phyloP scores from a whole-genome alignment of 305 asterid genomes.

The Fraxinus nigra region DNA sequence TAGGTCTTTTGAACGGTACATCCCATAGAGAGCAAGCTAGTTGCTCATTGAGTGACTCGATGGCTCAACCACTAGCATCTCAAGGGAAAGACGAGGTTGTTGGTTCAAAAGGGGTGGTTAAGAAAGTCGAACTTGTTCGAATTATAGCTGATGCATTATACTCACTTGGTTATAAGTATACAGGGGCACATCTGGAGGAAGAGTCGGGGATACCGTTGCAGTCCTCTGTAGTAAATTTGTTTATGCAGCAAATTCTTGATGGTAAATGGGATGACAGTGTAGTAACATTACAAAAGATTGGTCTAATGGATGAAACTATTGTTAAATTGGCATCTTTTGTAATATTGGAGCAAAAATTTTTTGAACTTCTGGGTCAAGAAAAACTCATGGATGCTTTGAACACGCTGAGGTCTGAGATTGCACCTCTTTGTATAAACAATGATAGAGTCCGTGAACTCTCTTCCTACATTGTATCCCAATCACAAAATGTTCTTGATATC shows the following conservation, averaged over 20 bases:
- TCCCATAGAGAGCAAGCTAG: slow-evolving; percentile 51
- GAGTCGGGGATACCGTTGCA: slow-evolving; percentile 79
- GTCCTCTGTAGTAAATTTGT: slow-evolving; percentile 48
- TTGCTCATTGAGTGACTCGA: slow-evolving; percentile 52
- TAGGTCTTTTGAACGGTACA: slow-evolving; percentile 48
- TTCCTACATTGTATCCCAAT: slow-evolving; percentile 50
- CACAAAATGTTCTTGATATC: slow-evolving; percentile 36
- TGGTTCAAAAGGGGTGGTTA: slow-evolving; percentile 75
- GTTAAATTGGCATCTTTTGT: slow-evolving; percentile 71
- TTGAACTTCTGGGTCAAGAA: slow-evolving; percentile 63
- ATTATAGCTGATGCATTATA: slow-evolving; percentile 78
- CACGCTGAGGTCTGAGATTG: slow-evolving; percentile 72
- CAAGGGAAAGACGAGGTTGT: slow-evolving; percentile 65
- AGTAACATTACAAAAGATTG: slow-evolving; percentile 48
- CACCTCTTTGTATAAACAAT: slow-evolving; percentile 52
- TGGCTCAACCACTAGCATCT: slow-evolving; percentile 69
- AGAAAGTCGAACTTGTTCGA: slow-evolving; percentile 77
- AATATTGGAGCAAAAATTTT: slow-evolving; percentile 84
- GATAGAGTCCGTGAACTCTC: slow-evolving; percentile 71
- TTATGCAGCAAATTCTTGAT: slow-evolving; percentile 72
- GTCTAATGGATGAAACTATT: slow-evolving; percentile 51
- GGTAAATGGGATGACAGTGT: slow-evolving; percentile 91
- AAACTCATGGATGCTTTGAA: slow-evolving; percentile 71
- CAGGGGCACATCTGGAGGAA: slow-evolving; percentile 68
- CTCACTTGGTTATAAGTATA: slow-evolving; percentile 74